Percentiles rank a stretch among this genome's conserved stretches.
These are phyloP conservation scores for Sarocladium kiliense DNA, from an alignment of 2,329 filamentous ascomycete species.

Conservation along the genomic window DNA sequence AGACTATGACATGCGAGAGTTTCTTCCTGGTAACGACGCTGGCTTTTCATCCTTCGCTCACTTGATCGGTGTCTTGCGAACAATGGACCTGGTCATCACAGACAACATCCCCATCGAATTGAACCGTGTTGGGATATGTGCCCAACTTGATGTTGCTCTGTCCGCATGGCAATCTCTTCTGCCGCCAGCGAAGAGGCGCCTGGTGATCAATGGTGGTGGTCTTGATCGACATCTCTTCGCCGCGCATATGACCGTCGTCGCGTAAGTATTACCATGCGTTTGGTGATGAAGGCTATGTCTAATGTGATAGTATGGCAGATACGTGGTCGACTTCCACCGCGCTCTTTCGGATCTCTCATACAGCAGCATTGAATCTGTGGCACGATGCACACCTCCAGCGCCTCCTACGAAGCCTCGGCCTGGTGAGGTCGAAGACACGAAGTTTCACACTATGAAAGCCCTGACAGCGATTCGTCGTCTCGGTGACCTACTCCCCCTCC, in stretches of 20 bases:
- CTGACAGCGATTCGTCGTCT: slow-evolving; percentile 7
- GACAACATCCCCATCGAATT: not conserved
- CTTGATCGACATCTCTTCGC: slow-evolving; percentile 1
- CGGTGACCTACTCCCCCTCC: slow-evolving; percentile 6
- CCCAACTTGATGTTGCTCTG: not conserved
- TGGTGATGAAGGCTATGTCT: too few species aligned
- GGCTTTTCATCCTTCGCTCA: slow-evolving; percentile 1
- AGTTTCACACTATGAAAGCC: slow-evolving; percentile 4
- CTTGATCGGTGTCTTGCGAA: not conserved
- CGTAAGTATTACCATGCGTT: too few species aligned
- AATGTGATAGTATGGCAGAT: too few species aligned
- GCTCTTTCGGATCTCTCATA: slow-evolving; percentile 8
- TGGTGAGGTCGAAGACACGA: not conserved
- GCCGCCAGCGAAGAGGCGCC: not conserved
- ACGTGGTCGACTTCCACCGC: slow-evolving; percentile 6
- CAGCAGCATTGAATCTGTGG: slow-evolving; percentile 9
- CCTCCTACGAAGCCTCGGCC: slow-evolving; percentile 1
- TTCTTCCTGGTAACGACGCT: not conserved
- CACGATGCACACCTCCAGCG: slow-evolving; percentile 3
- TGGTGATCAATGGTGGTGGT: not conserved
- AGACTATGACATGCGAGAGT: slow-evolving; percentile 6
- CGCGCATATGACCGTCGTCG: not conserved
- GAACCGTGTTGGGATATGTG: not conserved
- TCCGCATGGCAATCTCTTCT: not conserved
- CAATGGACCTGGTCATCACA: not conserved